phyloP scores from a whole-genome alignment of 768 basidiomycete species.

The Dictyophora rubrovolvata region DNA sequence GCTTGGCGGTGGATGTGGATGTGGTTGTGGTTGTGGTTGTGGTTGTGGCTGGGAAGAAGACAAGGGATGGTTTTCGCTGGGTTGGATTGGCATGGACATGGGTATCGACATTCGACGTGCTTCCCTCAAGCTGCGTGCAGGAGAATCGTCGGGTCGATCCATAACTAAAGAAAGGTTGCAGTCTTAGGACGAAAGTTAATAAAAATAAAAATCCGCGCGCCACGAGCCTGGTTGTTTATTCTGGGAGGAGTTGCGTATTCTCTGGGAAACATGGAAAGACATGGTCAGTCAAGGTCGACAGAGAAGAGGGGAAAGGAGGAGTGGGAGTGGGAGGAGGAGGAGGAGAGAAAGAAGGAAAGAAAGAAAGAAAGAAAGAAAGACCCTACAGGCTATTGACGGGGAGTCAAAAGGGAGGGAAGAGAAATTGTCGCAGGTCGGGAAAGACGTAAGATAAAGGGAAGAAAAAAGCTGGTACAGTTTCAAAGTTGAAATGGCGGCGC shows the following conservation, averaged over 20 bases:
- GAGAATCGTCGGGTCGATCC: constrained; percentile 12
- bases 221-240: constrained; percentile 35
- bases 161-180: constrained; percentile 13
- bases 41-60: constrained; percentile 27
- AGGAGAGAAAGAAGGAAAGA: constrained; percentile 25
- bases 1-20: constrained; percentile 32
- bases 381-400: neutral
- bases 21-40: constrained; percentile 22
- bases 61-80: constrained; percentile 21
- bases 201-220: constrained; percentile 13
- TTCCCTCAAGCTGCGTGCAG: constrained; percentile 22
- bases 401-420: neutral
- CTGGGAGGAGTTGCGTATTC: constrained; percentile 38
- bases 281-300: constrained; percentile 28
- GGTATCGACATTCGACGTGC: constrained; percentile 40
- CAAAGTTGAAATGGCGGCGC: neutral
- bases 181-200: constrained; percentile 16
- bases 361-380: constrained; percentile 8
- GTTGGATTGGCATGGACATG: constrained; percentile 25
- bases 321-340: constrained; percentile 17
- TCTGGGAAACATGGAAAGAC: constrained; percentile 50
- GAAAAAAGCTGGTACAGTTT: no score
- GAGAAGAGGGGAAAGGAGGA: constrained; percentile 15
- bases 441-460: no score
- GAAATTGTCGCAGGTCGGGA: neutral